Percentiles rank a stretch among this genome's conserved stretches.
Conservation (phyloP, 352 stramenopile genomes). For the Phytophthora pini region DNA sequence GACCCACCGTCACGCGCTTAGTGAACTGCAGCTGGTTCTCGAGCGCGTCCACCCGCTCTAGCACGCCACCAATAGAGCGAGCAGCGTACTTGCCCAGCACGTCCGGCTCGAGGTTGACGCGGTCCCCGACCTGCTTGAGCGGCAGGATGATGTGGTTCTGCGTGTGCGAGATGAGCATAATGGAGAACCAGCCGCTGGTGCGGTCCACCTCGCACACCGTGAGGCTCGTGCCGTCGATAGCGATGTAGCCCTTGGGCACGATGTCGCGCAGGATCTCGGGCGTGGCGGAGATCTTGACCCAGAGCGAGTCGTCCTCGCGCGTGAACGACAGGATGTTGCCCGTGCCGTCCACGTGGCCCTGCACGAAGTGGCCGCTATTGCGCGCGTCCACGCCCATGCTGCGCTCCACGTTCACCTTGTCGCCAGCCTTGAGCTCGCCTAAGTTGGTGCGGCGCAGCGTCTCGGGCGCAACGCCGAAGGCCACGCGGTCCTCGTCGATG, state of each 20-base stretch:
- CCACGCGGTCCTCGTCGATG: slow-evolving; percentile 88
- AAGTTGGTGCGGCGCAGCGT: slow-evolving; percentile 95
- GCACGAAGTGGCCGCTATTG: slow-evolving; percentile 99
- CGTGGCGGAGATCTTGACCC: slow-evolving; percentile 91
- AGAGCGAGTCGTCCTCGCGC: slow-evolving; percentile 96
- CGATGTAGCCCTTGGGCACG: slow-evolving; percentile 95
- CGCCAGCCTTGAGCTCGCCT: slow-evolving; percentile 67
- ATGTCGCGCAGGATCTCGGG: slow-evolving; percentile 93
- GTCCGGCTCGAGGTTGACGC: slow-evolving; percentile 93
- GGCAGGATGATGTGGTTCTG: slow-evolving; percentile 97
- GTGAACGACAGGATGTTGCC: slow-evolving; percentile 91
- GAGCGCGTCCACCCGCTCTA: slow-evolving; percentile 64
- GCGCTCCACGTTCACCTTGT: slow-evolving; percentile 96
- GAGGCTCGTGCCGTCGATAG: slow-evolving; percentile 98
- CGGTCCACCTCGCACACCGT: slow-evolving; percentile 95
- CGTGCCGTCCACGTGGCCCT: slow-evolving; percentile 98
- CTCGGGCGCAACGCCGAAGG: slow-evolving; percentile 96
- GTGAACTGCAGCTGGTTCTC: slow-evolving; percentile 58
- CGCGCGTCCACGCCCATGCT: slow-evolving; percentile 88
- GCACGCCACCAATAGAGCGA: slow-evolving; percentile 70
- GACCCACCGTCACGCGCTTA: slow-evolving; percentile 30
- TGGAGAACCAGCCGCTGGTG: slow-evolving; percentile 94
- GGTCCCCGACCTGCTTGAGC: slow-evolving; percentile 87
- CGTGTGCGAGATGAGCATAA: slow-evolving; percentile 99
- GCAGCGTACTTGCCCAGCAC: slow-evolving; percentile 93